Evolutionary conservation across 768 basidiomycete genomes (phyloP), one percentile per base, ranked within the genome.

Genomic region (Amanita phalloides): DNA sequence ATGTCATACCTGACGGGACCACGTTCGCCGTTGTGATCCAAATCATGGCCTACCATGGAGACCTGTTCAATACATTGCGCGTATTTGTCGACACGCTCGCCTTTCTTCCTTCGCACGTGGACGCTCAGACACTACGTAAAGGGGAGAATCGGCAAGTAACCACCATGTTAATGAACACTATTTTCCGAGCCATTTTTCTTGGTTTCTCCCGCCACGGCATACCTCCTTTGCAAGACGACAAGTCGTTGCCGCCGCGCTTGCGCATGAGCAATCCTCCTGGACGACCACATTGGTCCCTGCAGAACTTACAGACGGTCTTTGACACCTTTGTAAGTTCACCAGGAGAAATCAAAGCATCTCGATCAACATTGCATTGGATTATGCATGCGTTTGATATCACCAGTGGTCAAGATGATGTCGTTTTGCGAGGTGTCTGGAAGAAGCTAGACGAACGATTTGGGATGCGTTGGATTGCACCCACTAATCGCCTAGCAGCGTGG

Each of bases 1-100:
- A 67, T 9, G 56, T 84, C 35, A 63, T 67, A 39, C 86, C 90
- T 6, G 76, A 89, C 62, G 66, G 70, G 17, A 65, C 81, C 52
- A 90, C 86, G 11, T 93, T 82, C 63, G 79, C 78, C 13, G 65
- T 69, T 25, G 68, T 90, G 63, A 73, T 91, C 48, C 90, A 92
- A 60, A 64, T 72, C 4, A 74, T 84, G 64, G 75, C 87, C 2
- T 85, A 86, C 61, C 75, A 78, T 50, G 90, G 91, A 14, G 70
- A 87, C 56, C 72, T 93, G 47, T 60, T 62, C 25, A 64, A 67
- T 6, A 73, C 78, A 2, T 67, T 92, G 37, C 61, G 67, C 11
- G 69, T 82, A 46, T 82, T 90, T 58, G 65, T 72, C 39, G 86
- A 90, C 55, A 82, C 90, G 83, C 60, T 86, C 21, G 68, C 73